A percentile compares a stretch with the other conserved stretches of the same genome.
These are phyloP conservation scores for Melaleuca quinquenervia DNA, from an alignment of 345 rosid genomes.

Conservation along the genomic window DNA sequence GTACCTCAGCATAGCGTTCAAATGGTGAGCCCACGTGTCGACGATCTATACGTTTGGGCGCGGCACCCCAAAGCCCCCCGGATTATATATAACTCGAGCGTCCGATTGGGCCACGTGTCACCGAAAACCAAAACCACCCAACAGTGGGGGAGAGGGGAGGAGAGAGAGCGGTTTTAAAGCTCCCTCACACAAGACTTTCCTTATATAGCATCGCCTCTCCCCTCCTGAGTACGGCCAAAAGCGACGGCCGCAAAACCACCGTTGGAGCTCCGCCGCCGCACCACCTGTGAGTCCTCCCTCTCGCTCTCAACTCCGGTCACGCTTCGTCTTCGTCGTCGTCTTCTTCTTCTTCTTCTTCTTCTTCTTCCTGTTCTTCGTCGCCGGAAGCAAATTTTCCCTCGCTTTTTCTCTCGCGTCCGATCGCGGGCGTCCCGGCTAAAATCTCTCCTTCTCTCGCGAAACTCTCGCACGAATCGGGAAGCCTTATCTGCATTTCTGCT, in stretches of 20 bases:
- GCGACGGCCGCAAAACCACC: neutral
- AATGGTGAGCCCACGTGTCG: neutral
- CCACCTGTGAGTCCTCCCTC: neutral
- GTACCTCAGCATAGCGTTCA: neutral
- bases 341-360: neutral
- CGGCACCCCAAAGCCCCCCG: neutral
- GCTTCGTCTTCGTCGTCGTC: neutral
- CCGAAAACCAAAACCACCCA: neutral
- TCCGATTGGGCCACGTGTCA: slow-evolving; percentile 2
- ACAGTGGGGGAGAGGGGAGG: too few species aligned
- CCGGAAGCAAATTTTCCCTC: neutral
- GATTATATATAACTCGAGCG: neutral
- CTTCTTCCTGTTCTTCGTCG: neutral
- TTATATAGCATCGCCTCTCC: neutral
- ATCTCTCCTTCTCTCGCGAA: neutral
- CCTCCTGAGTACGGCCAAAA: neutral
- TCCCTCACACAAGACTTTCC: neutral
- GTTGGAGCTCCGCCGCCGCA: neutral
- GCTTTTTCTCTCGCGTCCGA: neutral
- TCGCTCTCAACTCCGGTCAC: neutral
- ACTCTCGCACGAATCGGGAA: neutral
- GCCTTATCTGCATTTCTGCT: neutral
- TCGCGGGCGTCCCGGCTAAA: neutral
- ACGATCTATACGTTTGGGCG: slow-evolving; percentile 1
- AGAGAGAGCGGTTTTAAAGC: neutral